phyloP scores from a whole-genome alignment of 805 yeast genomes.

The Candida succiphila region DNA sequence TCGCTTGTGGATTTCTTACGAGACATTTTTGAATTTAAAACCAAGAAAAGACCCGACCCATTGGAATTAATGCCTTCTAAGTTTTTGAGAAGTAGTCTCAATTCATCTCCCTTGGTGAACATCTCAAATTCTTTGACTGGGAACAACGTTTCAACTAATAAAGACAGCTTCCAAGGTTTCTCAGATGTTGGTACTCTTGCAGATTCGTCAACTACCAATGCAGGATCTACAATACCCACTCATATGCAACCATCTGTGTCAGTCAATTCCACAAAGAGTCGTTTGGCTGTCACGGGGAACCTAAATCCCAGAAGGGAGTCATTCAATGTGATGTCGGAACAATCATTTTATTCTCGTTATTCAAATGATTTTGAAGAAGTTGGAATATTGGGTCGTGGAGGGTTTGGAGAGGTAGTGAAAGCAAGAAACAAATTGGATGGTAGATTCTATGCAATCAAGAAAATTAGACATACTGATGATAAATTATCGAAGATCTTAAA shows the following conservation, averaged over 20 bases:
- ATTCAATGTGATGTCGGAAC: background rate
- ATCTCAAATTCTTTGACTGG: slow-evolving; percentile 1
- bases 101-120: slow-evolving; percentile 19
- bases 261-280: background rate
- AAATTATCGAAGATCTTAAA: slow-evolving; percentile 73
- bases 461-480: slow-evolving; percentile 73
- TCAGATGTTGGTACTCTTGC: slow-evolving; percentile 21
- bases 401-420: slow-evolving; percentile 94
- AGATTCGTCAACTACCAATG: background rate
- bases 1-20: slow-evolving; percentile 59
- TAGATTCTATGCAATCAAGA: slow-evolving; percentile 88
- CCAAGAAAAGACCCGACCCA: slow-evolving; percentile 71
- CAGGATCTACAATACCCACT: slow-evolving; percentile 7
- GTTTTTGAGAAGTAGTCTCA: slow-evolving; percentile 68
- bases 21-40: slow-evolving; percentile 52
- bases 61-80: slow-evolving; percentile 77
- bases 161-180: slow-evolving; percentile 25
- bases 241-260: background rate
- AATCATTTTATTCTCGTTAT: slow-evolving; percentile 51
- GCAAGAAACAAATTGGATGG: slow-evolving; percentile 93
- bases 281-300: too few species aligned
- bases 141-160: background rate
- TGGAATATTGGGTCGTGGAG: slow-evolving; percentile 87
- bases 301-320: slow-evolving; percentile 20
- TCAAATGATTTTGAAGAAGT: slow-evolving; percentile 93